Base-by-base conservation (phyloP, 768 basidiomycete genomes). In the Leccinum olivaceopallidum region DNA sequence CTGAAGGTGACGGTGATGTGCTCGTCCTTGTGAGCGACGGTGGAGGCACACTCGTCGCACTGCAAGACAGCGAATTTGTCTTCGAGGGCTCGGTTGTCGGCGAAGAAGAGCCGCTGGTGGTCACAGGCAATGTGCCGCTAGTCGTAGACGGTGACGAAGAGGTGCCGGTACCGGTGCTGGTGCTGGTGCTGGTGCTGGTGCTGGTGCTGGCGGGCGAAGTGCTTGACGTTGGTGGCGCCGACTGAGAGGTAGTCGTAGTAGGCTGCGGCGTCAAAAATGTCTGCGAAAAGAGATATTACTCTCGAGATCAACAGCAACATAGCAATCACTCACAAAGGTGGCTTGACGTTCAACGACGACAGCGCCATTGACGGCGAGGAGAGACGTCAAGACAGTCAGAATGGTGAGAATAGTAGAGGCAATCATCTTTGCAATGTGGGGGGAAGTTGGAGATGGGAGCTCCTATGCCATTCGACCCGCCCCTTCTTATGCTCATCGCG, bases 341-440 rank as follows among this genome's bases (percentile, higher is more conserved):
- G 47, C 67, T 36, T 68, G 53, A 1, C 69, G 70, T 4, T 60
- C 48, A 9, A 65, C 3, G 7, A 71, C 2, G 37, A 67, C 26
- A 6, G 50, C 69, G 3, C 70, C 65, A 5, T 62, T 69, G 37
- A 48, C 60, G 12, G 53, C 51, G n/a, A 24, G 53, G 22, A 71
- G 2, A 13, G 58, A 60, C 30, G 70, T 61, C 34, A 71, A 36
- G 5, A 6, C 18, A 18, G 49, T 9, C 2, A 37, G 59, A 13
- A 67, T 2, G 5, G 53, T 32, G 30, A 53, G 47, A 14, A 69
- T 37, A 7, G 56, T 61, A 13, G 67, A 58, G 22, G 57, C 47
- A 30, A 67, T 28, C 67, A 67, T 67, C 6, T 0, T 13, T 30
- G 3, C 0, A 30, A 30, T 4, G 30, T n/a, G 42, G 50, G 24